phyloP scores from a whole-genome alignment of 73 alveolate species.

The Loxodes magnus region DNA sequence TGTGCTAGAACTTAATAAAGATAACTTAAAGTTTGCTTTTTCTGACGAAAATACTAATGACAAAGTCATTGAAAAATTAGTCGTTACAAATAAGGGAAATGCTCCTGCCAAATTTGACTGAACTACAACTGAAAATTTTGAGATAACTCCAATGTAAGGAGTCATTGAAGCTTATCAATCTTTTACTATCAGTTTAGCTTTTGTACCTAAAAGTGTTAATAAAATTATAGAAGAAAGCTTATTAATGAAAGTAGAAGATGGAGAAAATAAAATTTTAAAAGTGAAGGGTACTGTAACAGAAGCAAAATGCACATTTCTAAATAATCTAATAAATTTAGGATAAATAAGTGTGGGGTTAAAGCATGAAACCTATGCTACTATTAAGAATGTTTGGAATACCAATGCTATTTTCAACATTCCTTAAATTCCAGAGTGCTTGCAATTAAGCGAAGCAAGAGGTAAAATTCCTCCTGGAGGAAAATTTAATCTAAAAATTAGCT shows the following conservation, averaged over 20 bases:
- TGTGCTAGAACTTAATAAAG: slow-evolving; percentile 51
- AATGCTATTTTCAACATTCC: slow-evolving; percentile 60
- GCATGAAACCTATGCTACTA: slow-evolving; percentile 52
- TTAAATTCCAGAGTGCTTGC: slow-evolving; percentile 57
- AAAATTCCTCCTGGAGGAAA: slow-evolving; percentile 66
- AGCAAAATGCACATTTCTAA: slow-evolving; percentile 58
- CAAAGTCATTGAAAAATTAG: slow-evolving; percentile 69
- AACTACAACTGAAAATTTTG: slow-evolving; percentile 68
- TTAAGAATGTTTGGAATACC: slow-evolving; percentile 55
- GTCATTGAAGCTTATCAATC: slow-evolving; percentile 59
- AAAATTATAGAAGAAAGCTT: slow-evolving; percentile 77
- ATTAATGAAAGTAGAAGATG: slow-evolving; percentile 70
- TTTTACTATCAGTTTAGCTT: slow-evolving; percentile 43
- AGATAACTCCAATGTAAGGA: slow-evolving; percentile 60
- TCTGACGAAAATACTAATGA: slow-evolving; percentile 90
- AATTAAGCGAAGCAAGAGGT: slow-evolving; percentile 52
- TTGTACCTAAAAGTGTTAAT: slow-evolving; percentile 55
- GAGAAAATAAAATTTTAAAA: slow-evolving; percentile 57
- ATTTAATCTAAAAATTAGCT: slow-evolving; percentile 63
- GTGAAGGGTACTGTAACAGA: slow-evolving; percentile 78
- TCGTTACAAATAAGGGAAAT: slow-evolving; percentile 86
- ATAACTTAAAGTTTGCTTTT: slow-evolving; percentile 57
- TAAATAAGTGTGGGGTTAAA: slow-evolving; percentile 65
- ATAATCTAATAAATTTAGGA: slow-evolving; percentile 56
- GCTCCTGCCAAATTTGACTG: slow-evolving; percentile 84